phyloP scores from a whole-genome alignment of 129 eudicot species.

The Helianthus annuus region DNA sequence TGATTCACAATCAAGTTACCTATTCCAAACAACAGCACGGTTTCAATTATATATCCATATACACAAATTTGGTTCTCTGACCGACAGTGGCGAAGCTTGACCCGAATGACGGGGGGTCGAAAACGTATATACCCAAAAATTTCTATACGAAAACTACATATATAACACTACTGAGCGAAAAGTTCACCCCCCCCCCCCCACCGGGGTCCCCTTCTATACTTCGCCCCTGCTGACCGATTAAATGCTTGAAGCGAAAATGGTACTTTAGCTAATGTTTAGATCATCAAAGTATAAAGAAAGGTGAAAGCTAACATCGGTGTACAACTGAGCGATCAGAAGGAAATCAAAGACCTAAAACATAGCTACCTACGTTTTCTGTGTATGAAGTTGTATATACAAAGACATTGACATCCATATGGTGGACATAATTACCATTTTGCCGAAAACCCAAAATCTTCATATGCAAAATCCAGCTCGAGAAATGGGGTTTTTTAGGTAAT shows the following conservation, averaged over 20 bases:
- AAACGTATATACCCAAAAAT: no score
- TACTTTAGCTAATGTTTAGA: neutral
- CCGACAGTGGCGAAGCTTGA: no score
- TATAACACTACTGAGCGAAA: no score
- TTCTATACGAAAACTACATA: no score
- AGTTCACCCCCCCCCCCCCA: no score
- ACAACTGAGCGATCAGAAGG: neutral
- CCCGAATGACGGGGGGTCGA: no score
- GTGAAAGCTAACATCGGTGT: neutral
- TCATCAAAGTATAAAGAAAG: neutral
- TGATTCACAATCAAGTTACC: neutral
- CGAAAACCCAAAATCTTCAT: no score
- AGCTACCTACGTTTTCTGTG: neutral
- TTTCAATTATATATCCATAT: neutral
- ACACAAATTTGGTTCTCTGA: neutral
- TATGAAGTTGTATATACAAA: conserved; percentile 8
- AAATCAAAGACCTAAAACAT: neutral
- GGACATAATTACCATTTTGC: neutral
- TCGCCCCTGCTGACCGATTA: neutral
- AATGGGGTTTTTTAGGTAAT: no score
- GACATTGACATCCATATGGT: neutral
- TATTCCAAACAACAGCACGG: neutral
- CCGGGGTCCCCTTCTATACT: no score
- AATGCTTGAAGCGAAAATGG: neutral
- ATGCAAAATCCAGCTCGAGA: no score